phyloP scores from a whole-genome alignment of 176 grass and related monocot genomes.

The Phoenix dactylifera region DNA sequence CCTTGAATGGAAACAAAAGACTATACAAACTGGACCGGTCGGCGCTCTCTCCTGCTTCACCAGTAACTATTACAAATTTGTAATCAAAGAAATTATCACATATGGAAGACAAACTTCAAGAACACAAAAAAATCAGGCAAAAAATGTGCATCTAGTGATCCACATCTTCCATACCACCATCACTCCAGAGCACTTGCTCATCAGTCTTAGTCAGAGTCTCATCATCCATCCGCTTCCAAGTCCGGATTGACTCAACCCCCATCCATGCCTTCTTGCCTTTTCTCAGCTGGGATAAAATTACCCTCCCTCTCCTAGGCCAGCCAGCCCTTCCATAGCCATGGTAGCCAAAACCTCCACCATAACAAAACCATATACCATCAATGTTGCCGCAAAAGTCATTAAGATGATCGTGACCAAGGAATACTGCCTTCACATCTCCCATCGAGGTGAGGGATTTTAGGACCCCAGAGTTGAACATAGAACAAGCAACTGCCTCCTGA shows the following conservation, averaged over 20 bases:
- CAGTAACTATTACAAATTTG: no score
- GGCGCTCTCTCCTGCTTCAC: no score
- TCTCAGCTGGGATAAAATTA: constrained; percentile 36
- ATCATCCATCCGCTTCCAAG: constrained; percentile 78
- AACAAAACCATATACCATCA: constrained; percentile 73
- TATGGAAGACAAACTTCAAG: neutral
- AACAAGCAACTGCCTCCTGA: constrained; percentile 79
- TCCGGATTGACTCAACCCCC: constrained; percentile 48
- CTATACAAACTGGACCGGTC: no score
- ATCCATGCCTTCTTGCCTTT: constrained; percentile 48
- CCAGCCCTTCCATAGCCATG: constrained; percentile 69
- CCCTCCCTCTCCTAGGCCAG: constrained; percentile 72
- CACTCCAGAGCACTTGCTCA: constrained; percentile 69
- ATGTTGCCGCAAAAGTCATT: constrained; percentile 83
- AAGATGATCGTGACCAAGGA: constrained; percentile 91
- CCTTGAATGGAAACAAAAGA: no score
- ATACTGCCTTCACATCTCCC: constrained; percentile 80
- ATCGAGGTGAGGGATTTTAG: constrained; percentile 44
- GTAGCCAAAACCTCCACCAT: constrained; percentile 91
- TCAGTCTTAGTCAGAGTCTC: constrained; percentile 60
- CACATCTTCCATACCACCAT: neutral
- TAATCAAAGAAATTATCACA: neutral
- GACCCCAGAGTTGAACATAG: constrained; percentile 60
- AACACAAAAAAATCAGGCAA: no score
- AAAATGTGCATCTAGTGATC: neutral